Conservation (phyloP, 768 basidiomycete genomes). For the Lactifluus rugatus region DNA sequence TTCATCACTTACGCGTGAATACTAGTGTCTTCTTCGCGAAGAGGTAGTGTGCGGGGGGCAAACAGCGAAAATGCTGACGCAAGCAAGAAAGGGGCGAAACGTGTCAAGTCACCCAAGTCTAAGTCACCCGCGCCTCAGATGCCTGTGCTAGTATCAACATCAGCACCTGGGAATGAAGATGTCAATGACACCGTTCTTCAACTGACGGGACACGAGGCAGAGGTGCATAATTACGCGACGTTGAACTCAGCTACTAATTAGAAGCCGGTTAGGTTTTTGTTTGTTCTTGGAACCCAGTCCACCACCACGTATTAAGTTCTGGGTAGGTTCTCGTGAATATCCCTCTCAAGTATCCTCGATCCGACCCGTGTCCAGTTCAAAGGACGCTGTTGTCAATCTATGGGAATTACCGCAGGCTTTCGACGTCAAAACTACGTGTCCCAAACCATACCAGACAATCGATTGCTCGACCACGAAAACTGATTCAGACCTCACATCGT, state of each 20-base stretch:
- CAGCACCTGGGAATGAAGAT: not conserved
- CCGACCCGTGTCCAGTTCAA: slow-evolving; percentile 40
- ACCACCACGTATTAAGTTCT: slow-evolving; percentile 52
- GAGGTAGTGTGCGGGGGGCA: not conserved
- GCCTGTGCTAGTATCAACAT: not conserved
- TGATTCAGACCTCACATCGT: slow-evolving; percentile 57
- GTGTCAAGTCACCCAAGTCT: slow-evolving; percentile 16
- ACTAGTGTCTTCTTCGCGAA: not conserved
- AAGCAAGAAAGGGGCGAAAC: slow-evolving; percentile 2
- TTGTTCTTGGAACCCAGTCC: slow-evolving; percentile 67
- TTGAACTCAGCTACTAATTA: not conserved
- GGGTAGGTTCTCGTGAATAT: slow-evolving; percentile 40
- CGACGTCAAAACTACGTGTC: slow-evolving; percentile 16
- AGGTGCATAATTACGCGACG: slow-evolving; percentile 9
- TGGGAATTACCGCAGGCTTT: slow-evolving; percentile 52
- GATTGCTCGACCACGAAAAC: slow-evolving; percentile 39
- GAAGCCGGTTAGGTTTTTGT: slow-evolving; percentile 53
- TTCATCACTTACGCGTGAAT: not conserved
- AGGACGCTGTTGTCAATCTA: slow-evolving; percentile 63
- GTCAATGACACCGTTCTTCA: slow-evolving; percentile 11
- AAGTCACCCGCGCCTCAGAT: slow-evolving; percentile 1
- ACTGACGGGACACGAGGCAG: slow-evolving; percentile 39
- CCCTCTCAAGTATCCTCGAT: not conserved
- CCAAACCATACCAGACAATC: slow-evolving; percentile 34
- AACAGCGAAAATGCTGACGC: slow-evolving; percentile 1